A percentile compares a stretch with the other conserved stretches of the same genome.
Evolutionary conservation across 345 rosid species (phyloP).

Genomic region (Stellera chamaejasme): DNA sequence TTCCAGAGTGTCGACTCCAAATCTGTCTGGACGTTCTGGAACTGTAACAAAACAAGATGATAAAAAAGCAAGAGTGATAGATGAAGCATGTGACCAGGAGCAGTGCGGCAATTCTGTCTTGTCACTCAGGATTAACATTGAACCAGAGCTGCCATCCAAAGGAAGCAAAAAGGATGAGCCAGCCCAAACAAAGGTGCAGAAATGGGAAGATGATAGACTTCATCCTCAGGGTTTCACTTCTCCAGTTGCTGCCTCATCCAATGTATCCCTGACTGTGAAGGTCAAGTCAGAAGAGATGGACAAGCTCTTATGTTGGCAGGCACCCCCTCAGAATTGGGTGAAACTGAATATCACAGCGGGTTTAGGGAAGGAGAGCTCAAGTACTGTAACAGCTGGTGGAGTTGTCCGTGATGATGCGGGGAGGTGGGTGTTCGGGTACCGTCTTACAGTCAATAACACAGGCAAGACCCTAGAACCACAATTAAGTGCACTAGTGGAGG

Average conservation of each 20-base stretch:
- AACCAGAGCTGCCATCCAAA: background rate
- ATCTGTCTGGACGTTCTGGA: background rate
- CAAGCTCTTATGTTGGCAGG: conserved; percentile 11
- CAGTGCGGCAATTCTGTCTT: background rate
- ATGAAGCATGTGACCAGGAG: background rate
- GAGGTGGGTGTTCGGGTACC: conserved; percentile 49
- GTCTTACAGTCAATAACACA: conserved; percentile 14
- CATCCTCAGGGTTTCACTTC: background rate
- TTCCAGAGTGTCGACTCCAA: conserved; percentile 9
- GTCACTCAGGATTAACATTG: background rate
- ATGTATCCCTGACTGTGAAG: background rate
- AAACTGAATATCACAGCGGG: conserved; percentile 36
- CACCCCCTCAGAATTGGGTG: conserved; percentile 26
- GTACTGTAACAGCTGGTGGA: conserved; percentile 32
- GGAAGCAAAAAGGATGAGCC: conserved; percentile 1
- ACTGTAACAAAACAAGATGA: background rate
- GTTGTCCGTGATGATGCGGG: conserved; percentile 40
- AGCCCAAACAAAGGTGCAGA: background rate
- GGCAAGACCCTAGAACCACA: conserved; percentile 19
- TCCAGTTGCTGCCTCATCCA: background rate
- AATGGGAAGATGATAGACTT: background rate
- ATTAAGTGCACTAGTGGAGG: conserved; percentile 43
- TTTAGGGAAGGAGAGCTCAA: conserved; percentile 7
- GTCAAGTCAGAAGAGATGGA: conserved; percentile 17
- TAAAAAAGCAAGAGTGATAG: background rate